These are phyloP conservation scores for Plasmodium ovale DNA, from an alignment of 169 alveolate genomes.

Conservation along the genomic window DNA sequence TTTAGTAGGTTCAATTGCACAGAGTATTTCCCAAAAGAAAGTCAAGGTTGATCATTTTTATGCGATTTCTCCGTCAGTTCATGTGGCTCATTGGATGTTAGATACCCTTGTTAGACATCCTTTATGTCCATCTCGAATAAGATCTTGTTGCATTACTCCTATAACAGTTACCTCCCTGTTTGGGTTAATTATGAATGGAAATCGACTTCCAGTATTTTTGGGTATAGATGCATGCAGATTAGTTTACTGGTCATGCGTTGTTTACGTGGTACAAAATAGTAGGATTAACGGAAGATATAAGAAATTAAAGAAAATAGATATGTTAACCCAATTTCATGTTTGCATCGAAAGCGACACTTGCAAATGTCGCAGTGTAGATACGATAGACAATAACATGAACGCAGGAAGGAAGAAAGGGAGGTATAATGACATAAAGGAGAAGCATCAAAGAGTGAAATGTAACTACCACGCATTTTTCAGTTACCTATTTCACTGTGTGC, in stretches of 20 bases:
- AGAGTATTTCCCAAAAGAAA: slow-evolving; percentile 77
- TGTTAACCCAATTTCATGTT: slow-evolving; percentile 49
- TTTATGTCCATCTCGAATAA: slow-evolving; percentile 87
- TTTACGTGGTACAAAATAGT: slow-evolving; percentile 37
- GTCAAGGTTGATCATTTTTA: slow-evolving; percentile 79
- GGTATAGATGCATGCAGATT: slow-evolving; percentile 89
- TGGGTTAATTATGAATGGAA: slow-evolving; percentile 88
- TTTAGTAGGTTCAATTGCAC: slow-evolving; percentile 87
- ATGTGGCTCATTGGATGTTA: slow-evolving; percentile 91
- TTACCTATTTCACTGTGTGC: slow-evolving; percentile 54
- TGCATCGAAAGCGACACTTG: not conserved
- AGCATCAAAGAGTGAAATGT: slow-evolving; percentile 25
- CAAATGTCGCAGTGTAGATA: not conserved
- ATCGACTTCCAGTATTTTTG: slow-evolving; percentile 88
- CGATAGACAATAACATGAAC: not conserved
- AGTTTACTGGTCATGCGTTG: slow-evolving; percentile 84
- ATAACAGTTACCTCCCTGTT: slow-evolving; percentile 84
- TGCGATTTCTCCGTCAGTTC: slow-evolving; percentile 86
- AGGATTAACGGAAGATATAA: slow-evolving; percentile 11
- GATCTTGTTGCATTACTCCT: slow-evolving; percentile 83
- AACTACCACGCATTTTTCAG: slow-evolving; percentile 40
- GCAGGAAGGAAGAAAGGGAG: not conserved
- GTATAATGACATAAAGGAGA: not conserved
- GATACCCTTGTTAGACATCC: slow-evolving; percentile 91
- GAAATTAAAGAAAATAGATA: slow-evolving; percentile 51